Conservation (phyloP, 176 grass and related monocot species). For the Echinochloa phyllopogon region DNA sequence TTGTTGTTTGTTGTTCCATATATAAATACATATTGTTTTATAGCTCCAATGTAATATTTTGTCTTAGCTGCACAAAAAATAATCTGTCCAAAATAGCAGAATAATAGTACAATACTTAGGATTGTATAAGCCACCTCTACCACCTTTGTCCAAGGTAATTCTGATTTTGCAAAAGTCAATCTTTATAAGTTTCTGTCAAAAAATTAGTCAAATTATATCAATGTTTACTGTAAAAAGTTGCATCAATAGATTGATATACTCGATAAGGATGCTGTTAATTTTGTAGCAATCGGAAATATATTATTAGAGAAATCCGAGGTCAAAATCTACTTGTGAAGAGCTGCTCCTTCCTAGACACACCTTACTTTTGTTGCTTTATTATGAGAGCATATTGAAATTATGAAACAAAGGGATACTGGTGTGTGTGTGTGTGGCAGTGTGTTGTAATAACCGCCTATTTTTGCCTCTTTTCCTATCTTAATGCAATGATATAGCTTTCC, state of each 20-base stretch:
- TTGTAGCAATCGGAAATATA: not conserved
- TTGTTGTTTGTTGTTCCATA: too few species aligned
- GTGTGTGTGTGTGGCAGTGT: too few species aligned
- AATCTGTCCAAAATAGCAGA: not conserved
- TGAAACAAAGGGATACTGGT: not conserved
- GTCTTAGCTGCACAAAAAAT: not conserved
- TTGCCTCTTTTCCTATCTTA: too few species aligned
- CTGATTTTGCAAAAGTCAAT: not conserved
- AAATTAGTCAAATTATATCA: not conserved
- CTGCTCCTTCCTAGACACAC: not conserved
- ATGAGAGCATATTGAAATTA: too few species aligned
- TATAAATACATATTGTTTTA: not conserved
- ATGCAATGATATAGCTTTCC: too few species aligned
- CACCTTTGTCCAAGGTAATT: not conserved
- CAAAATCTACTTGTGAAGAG: too few species aligned
- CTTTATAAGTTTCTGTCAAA: not conserved
- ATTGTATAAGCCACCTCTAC: not conserved
- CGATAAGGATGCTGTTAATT: not conserved
- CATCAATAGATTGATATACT: not conserved
- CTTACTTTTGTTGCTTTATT: not conserved
- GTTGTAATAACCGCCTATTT: too few species aligned
- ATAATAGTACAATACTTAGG: not conserved
- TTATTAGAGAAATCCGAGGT: too few species aligned
- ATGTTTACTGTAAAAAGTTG: not conserved
- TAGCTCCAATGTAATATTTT: not conserved